phyloP scores from a whole-genome alignment of 1,284 basidiomycete species.

The Ustilago trichophora region DNA sequence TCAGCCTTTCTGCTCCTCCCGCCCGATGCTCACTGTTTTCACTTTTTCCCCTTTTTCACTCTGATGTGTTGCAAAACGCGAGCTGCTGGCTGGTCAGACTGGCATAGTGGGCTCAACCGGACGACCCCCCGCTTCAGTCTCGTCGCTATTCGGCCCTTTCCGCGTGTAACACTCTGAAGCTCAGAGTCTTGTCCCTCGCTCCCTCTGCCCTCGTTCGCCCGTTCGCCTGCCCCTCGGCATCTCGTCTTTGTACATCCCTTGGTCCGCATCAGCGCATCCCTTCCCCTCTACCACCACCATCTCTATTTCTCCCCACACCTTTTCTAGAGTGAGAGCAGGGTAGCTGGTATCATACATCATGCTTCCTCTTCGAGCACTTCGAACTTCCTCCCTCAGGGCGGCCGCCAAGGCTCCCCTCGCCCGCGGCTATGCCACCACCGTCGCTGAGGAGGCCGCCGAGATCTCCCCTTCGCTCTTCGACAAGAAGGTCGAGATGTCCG shows the following conservation, averaged over 20 bases:
- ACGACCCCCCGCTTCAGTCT: slow-evolving; percentile 5
- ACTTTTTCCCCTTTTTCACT: slow-evolving; percentile 2
- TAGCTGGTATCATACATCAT: slow-evolving; percentile 48
- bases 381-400: slow-evolving; percentile 46
- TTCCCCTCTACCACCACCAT: slow-evolving; percentile 17
- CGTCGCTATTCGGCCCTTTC: slow-evolving; percentile 36
- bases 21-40: slow-evolving; percentile 1
- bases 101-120: slow-evolving; percentile 2
- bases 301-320: slow-evolving; percentile 4
- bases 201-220: slow-evolving; percentile 7
- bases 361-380: slow-evolving; percentile 53
- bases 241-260: slow-evolving; percentile 6
- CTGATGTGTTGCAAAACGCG: slow-evolving; percentile 3
- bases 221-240: slow-evolving; percentile 9
- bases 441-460: slow-evolving; percentile 61
- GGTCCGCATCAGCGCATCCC: not conserved
- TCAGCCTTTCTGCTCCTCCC: slow-evolving; percentile 3
- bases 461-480: slow-evolving; percentile 58
- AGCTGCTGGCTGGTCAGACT: slow-evolving; percentile 13
- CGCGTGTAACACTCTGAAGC: slow-evolving; percentile 18
- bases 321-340: slow-evolving; percentile 39
- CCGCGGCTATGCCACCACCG: slow-evolving; percentile 63
- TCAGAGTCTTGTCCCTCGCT: not conserved
- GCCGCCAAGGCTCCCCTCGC: slow-evolving; percentile 49
- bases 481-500: slow-evolving; percentile 65